Evolutionary conservation across 768 basidiomycete species (phyloP).

Genomic region (Lentinula boryana): DNA sequence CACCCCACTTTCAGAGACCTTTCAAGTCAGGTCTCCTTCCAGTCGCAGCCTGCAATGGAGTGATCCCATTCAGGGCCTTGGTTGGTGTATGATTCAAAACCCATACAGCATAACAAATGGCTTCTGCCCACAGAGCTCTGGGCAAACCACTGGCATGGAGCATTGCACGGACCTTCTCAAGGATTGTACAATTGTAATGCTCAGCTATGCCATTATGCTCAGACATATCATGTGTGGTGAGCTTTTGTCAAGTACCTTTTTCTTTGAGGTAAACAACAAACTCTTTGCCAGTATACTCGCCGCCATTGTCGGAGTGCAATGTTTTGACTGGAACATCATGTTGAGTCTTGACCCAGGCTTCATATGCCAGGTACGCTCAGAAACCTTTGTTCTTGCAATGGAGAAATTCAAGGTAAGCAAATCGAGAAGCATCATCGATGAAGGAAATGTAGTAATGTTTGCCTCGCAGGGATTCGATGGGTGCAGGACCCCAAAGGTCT

Average conservation of each 20-base stretch:
- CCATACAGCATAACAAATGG: slow-evolving; percentile 23
- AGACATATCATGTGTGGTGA: slow-evolving; percentile 27
- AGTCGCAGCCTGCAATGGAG: slow-evolving; percentile 14
- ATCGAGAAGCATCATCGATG: slow-evolving; percentile 16
- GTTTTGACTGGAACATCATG: slow-evolving; percentile 10
- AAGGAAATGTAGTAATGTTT: slow-evolving; percentile 17
- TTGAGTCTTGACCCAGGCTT: slow-evolving; percentile 19
- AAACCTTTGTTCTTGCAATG: slow-evolving; percentile 14
- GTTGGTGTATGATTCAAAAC: slow-evolving; percentile 26
- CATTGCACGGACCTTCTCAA: slow-evolving; percentile 25
- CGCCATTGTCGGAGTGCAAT: slow-evolving; percentile 22
- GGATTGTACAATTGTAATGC: slow-evolving; percentile 24
- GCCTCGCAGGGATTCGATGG: slow-evolving; percentile 3
- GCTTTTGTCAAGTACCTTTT: slow-evolving; percentile 25
- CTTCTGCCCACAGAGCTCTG: slow-evolving; percentile 30
- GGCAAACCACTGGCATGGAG: slow-evolving; percentile 24
- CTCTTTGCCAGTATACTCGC: slow-evolving; percentile 24
- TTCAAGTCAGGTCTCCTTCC: slow-evolving; percentile 19
- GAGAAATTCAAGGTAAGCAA: slow-evolving; percentile 12
- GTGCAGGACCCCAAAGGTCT: slow-evolving; percentile 27
- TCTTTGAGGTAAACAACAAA: slow-evolving; percentile 20
- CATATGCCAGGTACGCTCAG: slow-evolving; percentile 13
- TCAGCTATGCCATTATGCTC: slow-evolving; percentile 35
- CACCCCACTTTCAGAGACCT: slow-evolving; percentile 19
- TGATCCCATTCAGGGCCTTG: slow-evolving; percentile 15